Base-by-base conservation (phyloP, 495 filamentous ascomycete genomes). In the Aspergillus haitiensis region DNA sequence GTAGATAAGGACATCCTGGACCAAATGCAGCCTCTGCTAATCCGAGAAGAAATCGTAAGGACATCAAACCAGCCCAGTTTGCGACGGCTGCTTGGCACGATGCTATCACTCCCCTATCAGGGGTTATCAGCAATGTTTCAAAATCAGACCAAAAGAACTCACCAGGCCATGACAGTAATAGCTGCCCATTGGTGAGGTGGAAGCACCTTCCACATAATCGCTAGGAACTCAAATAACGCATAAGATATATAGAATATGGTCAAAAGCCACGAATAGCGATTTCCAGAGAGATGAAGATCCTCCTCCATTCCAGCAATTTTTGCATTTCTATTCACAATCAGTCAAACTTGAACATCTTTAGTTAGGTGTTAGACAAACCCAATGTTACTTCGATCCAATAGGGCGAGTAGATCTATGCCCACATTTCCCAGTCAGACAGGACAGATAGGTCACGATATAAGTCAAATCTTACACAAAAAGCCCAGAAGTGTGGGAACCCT, bases 161-260 rank as follows among this genome's bases (percentile, higher is more conserved):
- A 81, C 81, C 80, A 84, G 52, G 72, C 70, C 56, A 82, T 71
- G 0, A 81, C 75, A 4, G 72, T 70, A 31, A 81, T 74, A 6
- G 77, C 70, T 18, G 76, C 73, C 80, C 80, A 84, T 63, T 69
- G 69, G 63, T 83, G 81, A 0, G 83, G 83, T 12, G 83, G 82
- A 46, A 88, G 70, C 15, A 88, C 65, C 65, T 90, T 90, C 83
- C 87, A 92, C 82, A 90, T 86, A 33, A 92, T 61, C 0, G 84
- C 83, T 49, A 81, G 75, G 74, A 86, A 87, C 72, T 91, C 86
- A 57, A 91, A 91, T 9, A 86, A 36, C 33, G 84, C 83, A 46
- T 78, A 77, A 18, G 77, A 67, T 13, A 82, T 88, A 65, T 93
- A 93, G 65, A 93, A 94, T 36, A 90, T 86, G 0, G 88, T 92